Base-by-base conservation (phyloP, 2,329 filamentous ascomycete species). In the Pseudohalonectria lignicola region DNA sequence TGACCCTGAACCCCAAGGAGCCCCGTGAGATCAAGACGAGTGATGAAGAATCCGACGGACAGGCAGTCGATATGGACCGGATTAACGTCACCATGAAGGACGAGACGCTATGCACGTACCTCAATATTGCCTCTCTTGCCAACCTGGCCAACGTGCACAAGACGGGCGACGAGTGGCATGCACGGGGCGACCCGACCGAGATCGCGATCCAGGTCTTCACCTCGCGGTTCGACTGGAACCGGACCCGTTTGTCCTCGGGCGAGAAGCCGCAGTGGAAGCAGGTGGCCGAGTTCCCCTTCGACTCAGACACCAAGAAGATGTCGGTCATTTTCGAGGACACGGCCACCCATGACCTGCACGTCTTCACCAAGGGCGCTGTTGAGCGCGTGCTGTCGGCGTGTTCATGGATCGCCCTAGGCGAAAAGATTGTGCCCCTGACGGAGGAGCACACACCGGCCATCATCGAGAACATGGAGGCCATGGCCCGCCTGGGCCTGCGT, bases 151-250 rank as follows among this genome's bases (percentile, higher is more conserved):
- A 63, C 38, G 66, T 78, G 5, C 67, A 74, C 44, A 63, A 68
- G 42, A 63, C 57, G 10, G 57, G 67, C 23, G 46, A 46, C 9
- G 53, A 61, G 36, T 79, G 74, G 74, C 62, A 68, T 37, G 70
- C 71, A 35, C 65, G 70, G 34, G 76, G 74, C 18, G 73, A 78
- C 48, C 73, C 74, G 1, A 82, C 78, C 1, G 77, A 82, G 45
- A 79, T 82, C 39, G 77, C 78, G 4, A 76, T 82, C 32, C 76
- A 80, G 46, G 77, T 82, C 2, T 79, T 82, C 47, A 74, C 77
- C 6, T 70, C 67, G 35, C 72, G 78, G 10, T 82, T 82, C 48
- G 59, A 69, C 32, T 72, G 69, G 63, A 69, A 71, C 38, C 61
- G 69, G 12, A 55, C 62, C n/a, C 56, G 58, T 16, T 67, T 67